Evolutionary conservation across 257 asterid genomes (phyloP), one percentile per base, ranked within the genome.

Genomic region (Marsdenia floribunda): DNA sequence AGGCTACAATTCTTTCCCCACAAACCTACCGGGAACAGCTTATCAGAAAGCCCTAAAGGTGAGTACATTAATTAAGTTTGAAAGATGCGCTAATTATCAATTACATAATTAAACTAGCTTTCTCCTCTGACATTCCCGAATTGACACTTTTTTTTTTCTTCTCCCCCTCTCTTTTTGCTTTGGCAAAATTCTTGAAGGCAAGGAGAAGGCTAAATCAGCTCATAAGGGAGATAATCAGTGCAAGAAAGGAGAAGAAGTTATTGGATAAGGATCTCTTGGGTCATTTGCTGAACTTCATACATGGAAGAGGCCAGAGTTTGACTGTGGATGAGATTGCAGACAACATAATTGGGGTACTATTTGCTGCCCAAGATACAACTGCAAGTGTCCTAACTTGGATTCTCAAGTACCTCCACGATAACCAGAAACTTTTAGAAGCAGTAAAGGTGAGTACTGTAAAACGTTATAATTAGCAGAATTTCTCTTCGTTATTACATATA

Each of bases 331-430:
- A 91, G 72, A 89, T 94, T 5, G 82, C 92, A 0, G 98, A 93
- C 82, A 93, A 93, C 77, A 79, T 91, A 60, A 90, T 93, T 7
- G 98, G 98, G 24, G 90, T 94, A 0, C 75, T 94, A 46, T 94
- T 94, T 84, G 98, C 98, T 33, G 98, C 98, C 60, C 98, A 90
- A 59, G 98, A 94, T 44, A 94, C 98, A 18, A 91, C 98, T 1
- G 97, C 98, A 5, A 86, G 91, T 77, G 93, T 88, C 44, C 71
- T 94, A 24, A 94, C 98, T 57, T 94, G 98, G 98, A 84, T 94
- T 40, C 85, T 94, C 72, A 94, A 94, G 72, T 91, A 89, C 86
- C 89, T 94, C 22, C 82, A 84, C 29, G 91, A 94, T 60, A 52
- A 91, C 57, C 90, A 77, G 13, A 84, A 84, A 55, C 82, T 94